A percentile compares a stretch with the other conserved stretches of the same genome.
Evolutionary conservation across 2,329 filamentous ascomycete species (phyloP).

Genomic region (Penicillium rolfsii): DNA sequence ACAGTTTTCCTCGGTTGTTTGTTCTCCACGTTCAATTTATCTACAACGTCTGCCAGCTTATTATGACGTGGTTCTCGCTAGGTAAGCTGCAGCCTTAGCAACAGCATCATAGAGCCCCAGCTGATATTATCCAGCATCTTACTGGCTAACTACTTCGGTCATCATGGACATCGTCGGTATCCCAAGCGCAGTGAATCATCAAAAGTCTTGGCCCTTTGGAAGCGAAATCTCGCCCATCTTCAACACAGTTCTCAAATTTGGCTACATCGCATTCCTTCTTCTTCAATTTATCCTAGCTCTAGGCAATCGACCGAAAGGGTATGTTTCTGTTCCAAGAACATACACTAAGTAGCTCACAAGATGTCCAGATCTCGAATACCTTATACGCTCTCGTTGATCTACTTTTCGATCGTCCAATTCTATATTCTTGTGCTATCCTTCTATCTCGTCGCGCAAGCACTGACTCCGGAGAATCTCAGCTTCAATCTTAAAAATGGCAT

Average conservation of each 20-base stretch:
- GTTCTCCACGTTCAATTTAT: slow-evolving; percentile 92
- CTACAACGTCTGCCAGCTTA: slow-evolving; percentile 84
- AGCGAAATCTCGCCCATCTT: slow-evolving; percentile 80
- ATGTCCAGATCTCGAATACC: slow-evolving; percentile 69
- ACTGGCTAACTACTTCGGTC: slow-evolving; percentile 94
- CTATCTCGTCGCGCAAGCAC: slow-evolving; percentile 83
- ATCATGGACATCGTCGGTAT: slow-evolving; percentile 94
- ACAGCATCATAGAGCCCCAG: too few species aligned
- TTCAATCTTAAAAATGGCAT: slow-evolving; percentile 66
- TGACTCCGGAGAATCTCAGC: slow-evolving; percentile 66
- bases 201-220: slow-evolving; percentile 84
- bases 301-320: slow-evolving; percentile 89
- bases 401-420: slow-evolving; percentile 80
- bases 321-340: not conserved
- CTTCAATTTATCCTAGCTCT: slow-evolving; percentile 93
- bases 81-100: slow-evolving; percentile 42
- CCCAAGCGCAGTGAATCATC: slow-evolving; percentile 56
- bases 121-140: slow-evolving; percentile 68
- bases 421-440: slow-evolving; percentile 38
- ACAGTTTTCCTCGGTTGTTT: slow-evolving; percentile 95
- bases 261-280: slow-evolving; percentile 85
- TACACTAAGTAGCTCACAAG: not conserved
- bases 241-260: slow-evolving; percentile 84
- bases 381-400: slow-evolving; percentile 82
- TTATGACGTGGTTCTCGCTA: slow-evolving; percentile 82